Conservation (phyloP, 208 protist genomes). For the Plasmodiophora brassicae region DNA sequence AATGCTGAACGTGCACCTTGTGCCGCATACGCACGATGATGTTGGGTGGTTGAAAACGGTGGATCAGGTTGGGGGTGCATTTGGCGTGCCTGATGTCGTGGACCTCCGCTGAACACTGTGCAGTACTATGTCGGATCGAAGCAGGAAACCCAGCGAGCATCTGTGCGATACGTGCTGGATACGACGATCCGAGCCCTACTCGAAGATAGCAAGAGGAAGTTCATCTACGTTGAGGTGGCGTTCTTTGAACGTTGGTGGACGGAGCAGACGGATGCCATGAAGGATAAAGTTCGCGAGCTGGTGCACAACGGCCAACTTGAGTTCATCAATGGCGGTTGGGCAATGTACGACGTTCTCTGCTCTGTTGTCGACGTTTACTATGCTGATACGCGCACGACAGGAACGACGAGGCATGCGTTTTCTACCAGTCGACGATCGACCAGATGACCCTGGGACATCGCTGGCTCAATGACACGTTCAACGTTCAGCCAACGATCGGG, state of each 20-base stretch:
- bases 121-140: slow-evolving; percentile 24
- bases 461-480: slow-evolving; percentile 20
- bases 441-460: slow-evolving; percentile 33
- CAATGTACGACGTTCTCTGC: not conserved
- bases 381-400: too few relatives aligned
- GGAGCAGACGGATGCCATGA: not conserved
- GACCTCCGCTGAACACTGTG: not conserved
- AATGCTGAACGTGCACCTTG: slow-evolving; percentile 4
- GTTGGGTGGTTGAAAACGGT: slow-evolving; percentile 36
- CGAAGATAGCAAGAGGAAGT: not conserved
- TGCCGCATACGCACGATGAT: slow-evolving; percentile 37
- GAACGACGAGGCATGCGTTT: slow-evolving; percentile 27
- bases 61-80: not conserved
- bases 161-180: not conserved
- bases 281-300: not conserved
- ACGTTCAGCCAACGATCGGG: not conserved
- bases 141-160: not conserved
- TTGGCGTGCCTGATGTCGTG: not conserved
- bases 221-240: slow-evolving; percentile 28
- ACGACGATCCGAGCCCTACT: not conserved
- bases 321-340: slow-evolving; percentile 20
- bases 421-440: slow-evolving; percentile 26
- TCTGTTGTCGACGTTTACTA: not conserved
- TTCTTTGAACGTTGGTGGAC: slow-evolving; percentile 36
- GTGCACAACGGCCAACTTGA: slow-evolving; percentile 9